Conservation (phyloP, 2,329 filamentous ascomycete species). For the Teratosphaeria nubilosa region DNA sequence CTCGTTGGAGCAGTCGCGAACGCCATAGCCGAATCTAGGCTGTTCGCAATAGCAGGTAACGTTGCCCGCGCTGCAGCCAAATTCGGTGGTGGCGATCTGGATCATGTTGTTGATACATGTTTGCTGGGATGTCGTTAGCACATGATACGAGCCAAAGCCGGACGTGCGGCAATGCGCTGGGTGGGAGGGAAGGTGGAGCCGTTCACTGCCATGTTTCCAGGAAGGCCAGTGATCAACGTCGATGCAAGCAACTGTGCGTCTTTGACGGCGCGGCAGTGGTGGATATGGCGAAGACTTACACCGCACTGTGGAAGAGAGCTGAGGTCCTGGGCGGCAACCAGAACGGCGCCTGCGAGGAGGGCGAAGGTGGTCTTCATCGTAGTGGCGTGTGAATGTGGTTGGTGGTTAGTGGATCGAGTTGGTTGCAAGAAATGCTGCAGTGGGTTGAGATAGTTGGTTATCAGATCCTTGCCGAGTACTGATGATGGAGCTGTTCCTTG, state of each 20-base stretch:
- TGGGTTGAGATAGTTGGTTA: neutral
- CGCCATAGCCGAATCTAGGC: slow-evolving; percentile 28
- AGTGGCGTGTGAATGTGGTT: slow-evolving; percentile 7
- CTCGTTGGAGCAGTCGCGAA: slow-evolving; percentile 30
- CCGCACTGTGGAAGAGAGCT: slow-evolving; percentile 23
- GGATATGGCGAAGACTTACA: slow-evolving; percentile 18
- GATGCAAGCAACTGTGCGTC: neutral
- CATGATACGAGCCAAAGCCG: neutral
- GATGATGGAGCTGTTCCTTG: slow-evolving; percentile 1
- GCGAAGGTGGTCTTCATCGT: slow-evolving; percentile 26
- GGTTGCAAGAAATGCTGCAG: neutral
- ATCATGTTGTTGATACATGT: slow-evolving; percentile 29
- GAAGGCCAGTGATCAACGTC: no score
- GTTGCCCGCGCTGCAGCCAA: slow-evolving; percentile 24
- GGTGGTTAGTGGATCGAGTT: neutral
- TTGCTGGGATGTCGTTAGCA: slow-evolving; percentile 17
- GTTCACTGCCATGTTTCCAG: neutral
- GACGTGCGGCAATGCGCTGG: neutral
- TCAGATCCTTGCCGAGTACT: neutral
- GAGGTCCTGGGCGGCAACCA: slow-evolving; percentile 25
- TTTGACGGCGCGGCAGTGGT: neutral
- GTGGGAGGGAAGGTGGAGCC: neutral
- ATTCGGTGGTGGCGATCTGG: slow-evolving; percentile 15
- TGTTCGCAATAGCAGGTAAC: slow-evolving; percentile 27
- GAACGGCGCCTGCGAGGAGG: slow-evolving; percentile 21